phyloP scores from a whole-genome alignment of 164 flowering plant species.

The Chloranthus sessilifolius region DNA sequence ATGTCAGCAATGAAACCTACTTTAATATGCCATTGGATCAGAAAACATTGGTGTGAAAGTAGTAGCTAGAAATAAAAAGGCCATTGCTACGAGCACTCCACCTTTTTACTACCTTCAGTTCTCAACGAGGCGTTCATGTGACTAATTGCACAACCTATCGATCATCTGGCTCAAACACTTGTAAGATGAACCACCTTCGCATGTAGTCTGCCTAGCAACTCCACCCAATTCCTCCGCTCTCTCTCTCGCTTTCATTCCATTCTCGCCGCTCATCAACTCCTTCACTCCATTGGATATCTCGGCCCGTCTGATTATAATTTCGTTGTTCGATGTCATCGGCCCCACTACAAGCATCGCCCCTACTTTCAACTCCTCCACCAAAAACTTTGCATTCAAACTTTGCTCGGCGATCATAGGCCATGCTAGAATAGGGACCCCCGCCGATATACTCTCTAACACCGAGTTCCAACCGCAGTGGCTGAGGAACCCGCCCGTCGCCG shows the following conservation, averaged over 20 bases:
- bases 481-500: conserved; percentile 30
- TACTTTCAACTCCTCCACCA: conserved; percentile 23
- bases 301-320: not conserved
- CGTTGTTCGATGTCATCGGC: not conserved
- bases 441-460: conserved; percentile 27
- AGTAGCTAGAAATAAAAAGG: no score
- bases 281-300: conserved; percentile 9
- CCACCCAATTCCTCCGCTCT: conserved; percentile 9
- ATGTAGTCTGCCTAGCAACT: conserved; percentile 15
- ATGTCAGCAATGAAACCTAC: no score
- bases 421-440: conserved; percentile 30
- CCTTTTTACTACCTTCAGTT: no score
- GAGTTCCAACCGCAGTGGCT: conserved; percentile 51
- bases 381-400: conserved; percentile 28
- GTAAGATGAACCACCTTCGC: conserved; percentile 16
- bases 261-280: conserved; percentile 13
- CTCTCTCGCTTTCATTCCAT: conserved; percentile 10
- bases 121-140: no score
- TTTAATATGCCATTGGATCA: no score
- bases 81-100: no score
- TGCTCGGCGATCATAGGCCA: conserved; percentile 44
- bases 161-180: conserved; percentile 1
- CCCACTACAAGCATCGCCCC: conserved; percentile 11
- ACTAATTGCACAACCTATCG: no score
- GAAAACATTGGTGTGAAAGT: no score